Evolutionary conservation across 352 stramenopile species (phyloP).

Genomic region (Globisporangium recalcitrans): DNA sequence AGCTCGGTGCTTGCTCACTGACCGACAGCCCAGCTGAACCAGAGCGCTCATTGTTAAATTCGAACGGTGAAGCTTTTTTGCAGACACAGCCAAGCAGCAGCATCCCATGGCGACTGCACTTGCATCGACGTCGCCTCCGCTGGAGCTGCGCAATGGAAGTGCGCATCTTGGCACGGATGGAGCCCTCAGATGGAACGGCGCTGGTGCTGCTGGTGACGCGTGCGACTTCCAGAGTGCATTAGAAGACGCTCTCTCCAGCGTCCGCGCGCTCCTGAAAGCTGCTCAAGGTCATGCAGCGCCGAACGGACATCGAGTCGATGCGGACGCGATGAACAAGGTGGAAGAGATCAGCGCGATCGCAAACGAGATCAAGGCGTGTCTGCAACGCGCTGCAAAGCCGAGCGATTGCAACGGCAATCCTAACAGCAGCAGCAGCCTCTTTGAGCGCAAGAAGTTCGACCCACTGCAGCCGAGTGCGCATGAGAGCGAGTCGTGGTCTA

Average conservation of each 20-base stretch:
- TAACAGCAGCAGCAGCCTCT: background rate
- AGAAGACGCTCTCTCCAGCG: conserved; percentile 25
- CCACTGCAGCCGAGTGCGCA: conserved; percentile 37
- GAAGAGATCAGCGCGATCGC: conserved; percentile 10
- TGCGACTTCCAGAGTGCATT: conserved; percentile 18
- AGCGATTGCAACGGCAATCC: background rate
- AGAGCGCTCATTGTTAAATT: background rate
- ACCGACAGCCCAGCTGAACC: background rate
- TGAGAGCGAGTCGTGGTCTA: conserved; percentile 27
- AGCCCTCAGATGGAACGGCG: background rate
- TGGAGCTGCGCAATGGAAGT: conserved; percentile 1
- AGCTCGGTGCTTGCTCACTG: background rate
- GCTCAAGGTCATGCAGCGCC: conserved; percentile 18
- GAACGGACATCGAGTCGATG: background rate
- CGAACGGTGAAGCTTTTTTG: background rate
- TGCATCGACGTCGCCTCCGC: background rate
- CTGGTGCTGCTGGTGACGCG: background rate
- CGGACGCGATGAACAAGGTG: conserved; percentile 7
- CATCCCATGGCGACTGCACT: conserved; percentile 3
- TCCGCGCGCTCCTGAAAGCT: conserved; percentile 12
- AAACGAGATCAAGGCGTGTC: conserved; percentile 26
- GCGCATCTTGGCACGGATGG: background rate
- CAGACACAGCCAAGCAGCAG: background rate
- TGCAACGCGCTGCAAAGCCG: background rate
- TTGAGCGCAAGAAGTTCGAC: conserved; percentile 39